A percentile compares a stretch with the other conserved stretches of the same genome.
These are phyloP conservation scores for Crassisporium funariophilum DNA, from an alignment of 768 basidiomycete species.

Conservation along the genomic window DNA sequence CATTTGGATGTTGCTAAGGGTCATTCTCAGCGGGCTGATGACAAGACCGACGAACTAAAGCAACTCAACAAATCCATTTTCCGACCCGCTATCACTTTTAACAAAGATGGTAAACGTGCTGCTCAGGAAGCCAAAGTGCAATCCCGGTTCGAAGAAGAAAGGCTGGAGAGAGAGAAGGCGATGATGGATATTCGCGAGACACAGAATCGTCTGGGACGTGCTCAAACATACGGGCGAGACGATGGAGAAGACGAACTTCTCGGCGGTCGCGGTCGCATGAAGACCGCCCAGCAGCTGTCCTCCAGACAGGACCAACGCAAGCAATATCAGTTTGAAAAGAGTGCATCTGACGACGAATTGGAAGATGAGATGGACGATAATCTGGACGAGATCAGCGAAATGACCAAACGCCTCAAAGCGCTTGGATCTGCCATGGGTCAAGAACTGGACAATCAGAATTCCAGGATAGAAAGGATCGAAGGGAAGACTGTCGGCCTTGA, in stretches of 20 bases:
- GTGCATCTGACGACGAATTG: conserved; percentile 87
- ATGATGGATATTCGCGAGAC: conserved; percentile 86
- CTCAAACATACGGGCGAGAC: conserved; percentile 60
- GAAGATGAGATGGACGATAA: conserved; percentile 95
- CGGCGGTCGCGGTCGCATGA: conserved; percentile 43
- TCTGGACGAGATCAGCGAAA: conserved; percentile 80
- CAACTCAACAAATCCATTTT: conserved; percentile 95
- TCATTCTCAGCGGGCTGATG: conserved; percentile 84
- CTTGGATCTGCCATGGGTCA: conserved; percentile 82
- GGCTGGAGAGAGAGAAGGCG: conserved; percentile 78
- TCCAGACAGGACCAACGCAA: conserved; percentile 70
- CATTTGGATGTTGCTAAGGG: conserved; percentile 92
- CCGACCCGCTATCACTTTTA: conserved; percentile 87
- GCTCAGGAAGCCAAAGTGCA: conserved; percentile 85
- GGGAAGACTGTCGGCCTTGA: conserved; percentile 80
- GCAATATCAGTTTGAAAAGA: conserved; percentile 90
- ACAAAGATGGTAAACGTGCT: conserved; percentile 89
- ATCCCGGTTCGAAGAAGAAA: conserved; percentile 86
- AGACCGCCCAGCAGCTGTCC: conserved; percentile 52
- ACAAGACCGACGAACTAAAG: conserved; percentile 92
- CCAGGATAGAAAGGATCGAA: conserved; percentile 72
- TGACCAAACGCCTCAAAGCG: conserved; percentile 76
- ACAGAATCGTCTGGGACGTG: conserved; percentile 82
- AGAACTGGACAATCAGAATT: conserved; percentile 88
- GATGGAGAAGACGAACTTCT: conserved; percentile 48